Conservation (phyloP, 768 basidiomycete genomes). For the Leccinum ochraceum region DNA sequence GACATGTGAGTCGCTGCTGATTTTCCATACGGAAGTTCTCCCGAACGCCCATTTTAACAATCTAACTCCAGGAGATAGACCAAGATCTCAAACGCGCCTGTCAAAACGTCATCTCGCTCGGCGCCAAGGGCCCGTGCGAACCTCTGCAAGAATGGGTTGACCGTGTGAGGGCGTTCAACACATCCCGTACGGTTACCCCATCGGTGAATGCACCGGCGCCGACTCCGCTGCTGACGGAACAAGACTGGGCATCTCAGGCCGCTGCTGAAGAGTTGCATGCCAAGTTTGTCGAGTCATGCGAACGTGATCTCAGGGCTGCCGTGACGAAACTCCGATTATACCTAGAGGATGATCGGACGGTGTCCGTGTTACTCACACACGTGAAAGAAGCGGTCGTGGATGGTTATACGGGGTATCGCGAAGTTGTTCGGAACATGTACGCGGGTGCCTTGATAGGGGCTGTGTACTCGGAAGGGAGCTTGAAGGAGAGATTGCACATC, state of each 20-base stretch:
- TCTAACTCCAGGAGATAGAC: slow-evolving; percentile 72
- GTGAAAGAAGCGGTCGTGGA: slow-evolving; percentile 73
- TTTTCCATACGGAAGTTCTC: neutral
- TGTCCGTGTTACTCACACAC: slow-evolving; percentile 74
- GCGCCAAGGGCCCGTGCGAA: slow-evolving; percentile 55
- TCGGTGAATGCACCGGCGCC: slow-evolving; percentile 19
- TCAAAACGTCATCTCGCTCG: slow-evolving; percentile 75
- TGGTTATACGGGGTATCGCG: slow-evolving; percentile 72
- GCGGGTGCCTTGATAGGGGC: slow-evolving; percentile 36
- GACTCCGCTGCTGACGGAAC: slow-evolving; percentile 34
- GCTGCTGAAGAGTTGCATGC: slow-evolving; percentile 51
- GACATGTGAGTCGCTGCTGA: slow-evolving; percentile 51
- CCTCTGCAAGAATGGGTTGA: slow-evolving; percentile 68
- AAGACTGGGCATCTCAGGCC: slow-evolving; percentile 53
- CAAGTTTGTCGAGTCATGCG: slow-evolving; percentile 55
- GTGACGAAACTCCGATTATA: slow-evolving; percentile 70
- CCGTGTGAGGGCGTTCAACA: slow-evolving; percentile 41
- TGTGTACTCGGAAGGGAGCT: slow-evolving; percentile 35
- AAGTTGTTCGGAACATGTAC: slow-evolving; percentile 55
- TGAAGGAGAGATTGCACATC: slow-evolving; percentile 42
- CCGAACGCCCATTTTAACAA: neutral
- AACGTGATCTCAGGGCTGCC: slow-evolving; percentile 54
- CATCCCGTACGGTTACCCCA: slow-evolving; percentile 21
- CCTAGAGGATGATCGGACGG: slow-evolving; percentile 78
- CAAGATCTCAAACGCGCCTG: slow-evolving; percentile 81